Percentiles rank a stretch among this genome's conserved stretches.
Conservation (phyloP, 495 filamentous ascomycete species). For the Cercophora scortea region DNA sequence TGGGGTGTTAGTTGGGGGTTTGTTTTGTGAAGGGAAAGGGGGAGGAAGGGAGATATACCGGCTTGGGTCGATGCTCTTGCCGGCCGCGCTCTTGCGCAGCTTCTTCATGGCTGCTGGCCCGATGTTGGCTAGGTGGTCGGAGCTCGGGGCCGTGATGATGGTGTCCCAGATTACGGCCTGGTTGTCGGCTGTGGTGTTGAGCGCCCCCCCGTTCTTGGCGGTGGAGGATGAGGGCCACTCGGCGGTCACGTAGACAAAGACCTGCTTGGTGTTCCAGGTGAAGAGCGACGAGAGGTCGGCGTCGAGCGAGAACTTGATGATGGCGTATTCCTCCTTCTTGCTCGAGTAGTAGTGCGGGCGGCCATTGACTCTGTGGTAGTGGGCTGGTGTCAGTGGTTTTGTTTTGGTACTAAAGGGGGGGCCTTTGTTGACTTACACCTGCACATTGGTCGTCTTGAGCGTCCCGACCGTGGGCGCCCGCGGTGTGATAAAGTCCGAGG, state of each 20-base stretch:
- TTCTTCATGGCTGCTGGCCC: constrained; percentile 44
- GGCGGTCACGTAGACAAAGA: constrained; percentile 92
- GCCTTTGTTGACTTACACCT: constrained; percentile 59
- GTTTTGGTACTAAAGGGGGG: too few species aligned
- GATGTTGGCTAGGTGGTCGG: constrained; percentile 48
- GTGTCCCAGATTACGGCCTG: constrained; percentile 91
- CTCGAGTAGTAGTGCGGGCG: constrained; percentile 88
- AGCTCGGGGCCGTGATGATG: constrained; percentile 69
- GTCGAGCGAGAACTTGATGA: constrained; percentile 87
- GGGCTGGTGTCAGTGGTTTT: too few species aligned
- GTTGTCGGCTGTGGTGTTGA: constrained; percentile 37
- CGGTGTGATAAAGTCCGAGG: constrained; percentile 65
- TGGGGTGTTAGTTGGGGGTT: not conserved
- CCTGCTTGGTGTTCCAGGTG: constrained; percentile 99
- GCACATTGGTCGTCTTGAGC: constrained; percentile 67
- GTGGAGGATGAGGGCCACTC: constrained; percentile 51
- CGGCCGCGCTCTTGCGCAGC: constrained; percentile 41
- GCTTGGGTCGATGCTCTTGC: constrained; percentile 44
- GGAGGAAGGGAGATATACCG: constrained; percentile 25
- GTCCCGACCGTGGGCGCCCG: constrained; percentile 56
- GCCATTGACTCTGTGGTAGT: constrained; percentile 58
- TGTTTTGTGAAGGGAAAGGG: not conserved
- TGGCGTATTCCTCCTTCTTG: constrained; percentile 89
- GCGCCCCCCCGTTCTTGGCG: constrained; percentile 12
- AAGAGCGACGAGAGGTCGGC: constrained; percentile 81